Base-by-base conservation (phyloP, 768 basidiomycete species). In the Lactarius vividus region DNA sequence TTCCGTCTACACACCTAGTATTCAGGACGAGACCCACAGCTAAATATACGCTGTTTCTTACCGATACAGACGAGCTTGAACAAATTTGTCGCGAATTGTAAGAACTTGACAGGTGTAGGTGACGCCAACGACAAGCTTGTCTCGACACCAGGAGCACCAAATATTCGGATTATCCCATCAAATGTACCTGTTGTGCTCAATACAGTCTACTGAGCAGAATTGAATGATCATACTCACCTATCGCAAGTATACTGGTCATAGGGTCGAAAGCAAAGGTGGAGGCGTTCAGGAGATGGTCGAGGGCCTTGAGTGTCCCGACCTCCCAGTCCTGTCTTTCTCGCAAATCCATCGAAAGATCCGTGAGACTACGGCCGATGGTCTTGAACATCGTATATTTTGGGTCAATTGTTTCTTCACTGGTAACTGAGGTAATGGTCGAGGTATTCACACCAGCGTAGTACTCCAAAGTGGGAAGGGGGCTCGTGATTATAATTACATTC, bases 71-170 rank as follows among this genome's bases (percentile, higher is more conserved):
- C 73, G 7, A 93, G 73, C 57, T 83, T 82, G 66, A 80, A 82
- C 2, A 82, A 75, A 2, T 83, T 82, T 0, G 77, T 71, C 2
- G 87, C 83, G 69, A 92, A 89, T 35, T 83, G 82, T 23, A 93
- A 75, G 65, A 88, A 84, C 71, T 86, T 85, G 65, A 88, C 80
- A 39, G 76, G 75, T 28, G 75, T 71, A 31, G 76, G 75, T 23
- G 76, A 72, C 13, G 77, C 74, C 55, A 84, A 78, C 11, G 82
- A 82, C 13, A 88, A 71, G 18, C 71, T 72, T 37, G 89, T 72
- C 61, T 86, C 80, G 15, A 93, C 89, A 4, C 88, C 85, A 3
- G 87, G 82, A 6, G 83, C 80, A 2, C 94, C 94, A 68, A 86
- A 84, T 29, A 94, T 69, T 63, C 87, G 80, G 39, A 95, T 80